Base-by-base conservation (phyloP, 192 early-diverging fungal genomes). In the Diversispora eburnea region DNA sequence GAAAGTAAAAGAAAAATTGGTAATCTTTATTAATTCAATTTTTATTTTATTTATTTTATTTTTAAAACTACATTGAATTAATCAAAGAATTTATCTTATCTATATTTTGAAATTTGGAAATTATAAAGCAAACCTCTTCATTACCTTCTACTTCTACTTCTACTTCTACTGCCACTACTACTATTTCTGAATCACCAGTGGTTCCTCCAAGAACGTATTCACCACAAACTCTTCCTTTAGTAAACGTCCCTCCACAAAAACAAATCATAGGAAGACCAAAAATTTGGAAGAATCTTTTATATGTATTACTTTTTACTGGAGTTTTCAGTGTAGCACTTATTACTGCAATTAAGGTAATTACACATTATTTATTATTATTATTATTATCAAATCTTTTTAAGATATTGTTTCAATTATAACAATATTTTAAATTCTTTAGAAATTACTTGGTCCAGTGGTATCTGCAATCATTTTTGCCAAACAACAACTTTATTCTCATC, bases 141-240 rank as follows among this genome's bases (percentile, higher is more conserved):
- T 54, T 17, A 17, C 51, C 12, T 17, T 17, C n/a, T 4, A 17
- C 6, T 13, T 17, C 13, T 54, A 54, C 51, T 17, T 0, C 51
- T 0, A 52, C 51, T 52, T 9, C 2, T 61, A 22, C 57, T 59
- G 57, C 4, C 3, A 60, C 58, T 25, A 60, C 22, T 6, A n/a
- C 33, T 25, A 33, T 49, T 8, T 49, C 9, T 60, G 45, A 22
- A 45, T 33, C 42, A 7, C 68, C 68, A 41, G 39, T 54, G 8
- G n/a, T 70, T 56, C 68, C 68, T 42, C 68, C 68, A 43, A 51
- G 68, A 39, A 70, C 68, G 20, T 70, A 70, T 57, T 6, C 42
- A 43, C 42, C 6, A 13, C 68, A 56, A 70, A 54, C 10, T 33
- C 25, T 33, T 33, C 25, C 25, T 33, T 33, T 33, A 33, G 25